phyloP scores from a whole-genome alignment of 2,329 filamentous ascomycete species.

The Simplicillium sp. region DNA sequence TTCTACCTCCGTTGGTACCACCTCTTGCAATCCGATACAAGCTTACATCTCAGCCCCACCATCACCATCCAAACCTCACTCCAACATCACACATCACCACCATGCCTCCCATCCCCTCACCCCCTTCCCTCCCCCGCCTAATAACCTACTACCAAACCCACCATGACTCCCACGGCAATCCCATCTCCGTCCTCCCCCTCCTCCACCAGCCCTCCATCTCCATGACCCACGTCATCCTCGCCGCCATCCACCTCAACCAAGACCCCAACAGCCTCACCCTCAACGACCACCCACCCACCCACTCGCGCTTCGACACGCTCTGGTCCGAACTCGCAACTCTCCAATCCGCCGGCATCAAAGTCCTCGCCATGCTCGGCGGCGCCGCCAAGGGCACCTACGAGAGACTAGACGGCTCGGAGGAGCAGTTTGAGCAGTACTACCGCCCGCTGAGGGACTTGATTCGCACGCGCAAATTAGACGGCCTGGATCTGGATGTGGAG shows the following conservation, averaged over 20 bases:
- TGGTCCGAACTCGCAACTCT: constrained; percentile 71
- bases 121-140: constrained; percentile 31
- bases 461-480: constrained; percentile 51
- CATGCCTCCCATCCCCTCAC: constrained; percentile 22
- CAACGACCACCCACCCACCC: constrained; percentile 67
- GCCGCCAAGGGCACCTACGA: constrained; percentile 65
- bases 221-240: constrained; percentile 74
- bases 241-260: constrained; percentile 75
- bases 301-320: constrained; percentile 58
- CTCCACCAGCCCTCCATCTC: constrained; percentile 36
- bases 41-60: too few relatives aligned
- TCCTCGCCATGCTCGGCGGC: constrained; percentile 82
- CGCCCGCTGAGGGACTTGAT: constrained; percentile 57
- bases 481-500: constrained; percentile 72
- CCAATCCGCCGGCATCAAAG: constrained; percentile 64
- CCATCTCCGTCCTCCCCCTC: constrained; percentile 44
- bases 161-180: constrained; percentile 30
- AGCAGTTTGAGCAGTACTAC: constrained; percentile 67
- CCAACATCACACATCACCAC: constrained; percentile 1
- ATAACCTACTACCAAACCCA: constrained; percentile 48
- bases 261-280: constrained; percentile 58
- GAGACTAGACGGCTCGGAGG: constrained; percentile 44
- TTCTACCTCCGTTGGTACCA: too few relatives aligned
- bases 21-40: too few relatives aligned
- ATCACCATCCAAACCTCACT: neutral